Conservation (phyloP, 164 flowering plant genomes). For the Magnolia kwangsiensis region DNA sequence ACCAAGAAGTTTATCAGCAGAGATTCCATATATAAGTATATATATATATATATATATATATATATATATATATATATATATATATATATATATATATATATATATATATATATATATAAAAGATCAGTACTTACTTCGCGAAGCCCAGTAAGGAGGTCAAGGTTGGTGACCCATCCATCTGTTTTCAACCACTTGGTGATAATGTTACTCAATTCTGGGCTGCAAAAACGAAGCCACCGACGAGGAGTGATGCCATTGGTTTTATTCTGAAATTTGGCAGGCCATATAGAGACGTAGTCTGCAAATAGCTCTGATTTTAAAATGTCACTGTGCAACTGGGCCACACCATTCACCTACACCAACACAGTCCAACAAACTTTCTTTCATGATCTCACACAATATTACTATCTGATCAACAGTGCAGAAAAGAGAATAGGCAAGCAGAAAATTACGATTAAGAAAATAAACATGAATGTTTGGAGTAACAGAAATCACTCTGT, state of each 20-base stretch:
- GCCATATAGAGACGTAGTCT: slow-evolving; percentile 95
- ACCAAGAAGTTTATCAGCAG: neutral
- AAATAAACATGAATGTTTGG: too few relatives aligned
- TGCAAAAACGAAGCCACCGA: slow-evolving; percentile 93
- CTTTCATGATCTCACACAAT: neutral
- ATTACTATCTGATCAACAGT: neutral
- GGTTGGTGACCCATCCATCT: slow-evolving; percentile 84
- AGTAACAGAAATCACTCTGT: too few relatives aligned
- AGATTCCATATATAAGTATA: neutral
- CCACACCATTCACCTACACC: slow-evolving; percentile 93
- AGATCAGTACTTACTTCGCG: slow-evolving; percentile 48
- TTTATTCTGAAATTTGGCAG: slow-evolving; percentile 88
- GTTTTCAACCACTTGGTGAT: slow-evolving; percentile 94
- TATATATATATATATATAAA: too few relatives aligned
- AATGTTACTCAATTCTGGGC: slow-evolving; percentile 80
- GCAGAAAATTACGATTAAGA: too few relatives aligned
- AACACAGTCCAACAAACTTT: neutral
- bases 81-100: too few relatives aligned
- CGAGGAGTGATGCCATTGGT: slow-evolving; percentile 99
- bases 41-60: too few relatives aligned
- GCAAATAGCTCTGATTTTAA: slow-evolving; percentile 80
- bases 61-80: too few relatives aligned
- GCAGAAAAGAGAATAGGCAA: too few relatives aligned
- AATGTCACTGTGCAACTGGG: slow-evolving; percentile 92
- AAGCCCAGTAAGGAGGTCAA: slow-evolving; percentile 68